These are phyloP conservation scores for Allium cepa DNA, from an alignment of 106 monocot species.

Conservation along the genomic window DNA sequence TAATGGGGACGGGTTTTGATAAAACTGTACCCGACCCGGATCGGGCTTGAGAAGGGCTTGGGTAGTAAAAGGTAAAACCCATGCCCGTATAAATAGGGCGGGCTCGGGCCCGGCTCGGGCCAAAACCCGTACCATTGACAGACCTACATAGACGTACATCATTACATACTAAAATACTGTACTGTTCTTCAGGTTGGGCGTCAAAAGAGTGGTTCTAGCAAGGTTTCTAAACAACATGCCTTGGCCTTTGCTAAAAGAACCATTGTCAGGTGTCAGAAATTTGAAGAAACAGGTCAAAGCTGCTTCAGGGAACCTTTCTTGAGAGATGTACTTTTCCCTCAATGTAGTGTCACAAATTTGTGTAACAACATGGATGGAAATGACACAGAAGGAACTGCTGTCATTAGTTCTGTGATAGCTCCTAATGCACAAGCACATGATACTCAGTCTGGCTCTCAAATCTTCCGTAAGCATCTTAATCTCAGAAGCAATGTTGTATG, in stretches of 20 bases:
- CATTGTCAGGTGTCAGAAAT: slow-evolving; percentile 63
- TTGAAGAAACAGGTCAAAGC: slow-evolving; percentile 64
- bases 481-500: not conserved
- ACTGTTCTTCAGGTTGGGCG: slow-evolving; percentile 33
- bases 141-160: not conserved
- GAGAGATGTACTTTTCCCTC: slow-evolving; percentile 32
- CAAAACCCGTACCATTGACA: not conserved
- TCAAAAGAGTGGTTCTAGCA: slow-evolving; percentile 60
- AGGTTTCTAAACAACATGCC: slow-evolving; percentile 66
- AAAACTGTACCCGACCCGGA: too few relatives aligned
- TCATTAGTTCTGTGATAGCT: slow-evolving; percentile 10
- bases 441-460: not conserved
- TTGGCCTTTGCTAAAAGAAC: slow-evolving; percentile 73
- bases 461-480: slow-evolving; percentile 16
- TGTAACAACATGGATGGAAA: not conserved
- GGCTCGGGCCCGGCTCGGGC: too few relatives aligned
- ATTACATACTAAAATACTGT: not conserved
- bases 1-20: too few relatives aligned
- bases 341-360: slow-evolving; percentile 2
- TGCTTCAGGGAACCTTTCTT: slow-evolving; percentile 72
- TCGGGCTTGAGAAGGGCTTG: too few relatives aligned
- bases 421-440: slow-evolving; percentile 10
- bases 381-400: slow-evolving; percentile 25
- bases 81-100: too few relatives aligned
- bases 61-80: too few relatives aligned